Conservation (phyloP, 768 basidiomycete species). For the Boletus vermiculosoides region DNA sequence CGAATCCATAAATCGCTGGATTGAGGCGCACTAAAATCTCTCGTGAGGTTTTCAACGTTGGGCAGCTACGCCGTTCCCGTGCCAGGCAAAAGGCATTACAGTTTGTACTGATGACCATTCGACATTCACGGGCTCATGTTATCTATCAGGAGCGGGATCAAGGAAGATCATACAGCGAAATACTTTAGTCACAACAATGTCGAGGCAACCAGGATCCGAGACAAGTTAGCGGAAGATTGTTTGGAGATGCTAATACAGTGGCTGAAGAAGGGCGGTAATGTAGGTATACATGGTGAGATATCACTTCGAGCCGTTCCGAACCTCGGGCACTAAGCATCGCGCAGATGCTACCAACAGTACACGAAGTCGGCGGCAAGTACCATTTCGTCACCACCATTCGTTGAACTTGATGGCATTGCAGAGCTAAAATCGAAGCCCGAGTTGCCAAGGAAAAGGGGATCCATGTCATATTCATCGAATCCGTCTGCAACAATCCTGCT, state of each 20-base stretch:
- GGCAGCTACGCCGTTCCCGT: slow-evolving; percentile 85
- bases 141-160: slow-evolving; percentile 63
- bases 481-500: slow-evolving; percentile 88
- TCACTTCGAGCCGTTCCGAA: not conserved
- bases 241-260: slow-evolving; percentile 93
- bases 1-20: not conserved
- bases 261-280: slow-evolving; percentile 94
- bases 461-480: slow-evolving; percentile 90
- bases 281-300: slow-evolving; percentile 88
- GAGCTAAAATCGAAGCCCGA: slow-evolving; percentile 81
- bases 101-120: slow-evolving; percentile 37
- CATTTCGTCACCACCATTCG: not conserved
- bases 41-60: slow-evolving; percentile 92
- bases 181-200: slow-evolving; percentile 89
- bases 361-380: slow-evolving; percentile 59
- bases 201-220: slow-evolving; percentile 73
- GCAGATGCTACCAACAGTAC: slow-evolving; percentile 97
- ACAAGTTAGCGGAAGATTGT: slow-evolving; percentile 85
- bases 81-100: slow-evolving; percentile 77
- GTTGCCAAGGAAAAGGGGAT: slow-evolving; percentile 86
- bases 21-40: slow-evolving; percentile 1
- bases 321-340: not conserved
- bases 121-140: slow-evolving; percentile 4
- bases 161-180: slow-evolving; percentile 85
- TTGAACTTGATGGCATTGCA: slow-evolving; percentile 28